Base-by-base conservation (phyloP, 169 alveolate species). In the Plasmodium gonderi region DNA sequence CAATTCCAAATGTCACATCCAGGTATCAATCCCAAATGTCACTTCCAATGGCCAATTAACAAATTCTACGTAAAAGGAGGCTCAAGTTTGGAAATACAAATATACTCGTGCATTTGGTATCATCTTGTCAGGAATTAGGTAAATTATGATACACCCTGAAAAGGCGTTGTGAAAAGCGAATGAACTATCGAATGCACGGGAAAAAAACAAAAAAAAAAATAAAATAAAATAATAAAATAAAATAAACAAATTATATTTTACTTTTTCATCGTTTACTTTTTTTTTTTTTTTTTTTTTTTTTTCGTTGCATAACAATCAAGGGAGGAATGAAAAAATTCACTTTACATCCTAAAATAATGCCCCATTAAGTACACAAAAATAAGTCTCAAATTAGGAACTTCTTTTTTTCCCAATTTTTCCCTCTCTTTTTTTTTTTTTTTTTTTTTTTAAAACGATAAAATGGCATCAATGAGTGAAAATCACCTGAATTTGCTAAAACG, bases 391-490 rank as follows among this genome's bases (percentile, higher is more conserved):
- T 51, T 51, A 17, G 67, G 67, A 49, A 49, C 11, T n/a, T 49
- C 67, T 26, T 12, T 49, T 26, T 12, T 49, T 7, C 31, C 9
- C 12, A 26, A 49, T 26, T 1, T 7, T 49, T 26, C 26, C 26
- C 67, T 49, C 17, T 49, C 51, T 42, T 6, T 42, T 42, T 42
- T 42, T 77, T 77, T 20, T 45, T 8, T 77, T 45, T 36, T 42
- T 4, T 79, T 11, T 29, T 17, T 51, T 51, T 51, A 29, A 54
- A 26, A 29, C 12, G 51, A 26, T 23, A 79, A 54, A 29, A 79
- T 67, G 80, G 17, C 26, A 12, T 67, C 74, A 8, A 81, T 81
- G 80, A 68, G 47, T 68, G 91, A 81, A 23, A 81, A 81, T 68
- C 72, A 67, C 5, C 4, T 81, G 49, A 44, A 23, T 38, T 81